A percentile compares a stretch with the other conserved stretches of the same genome.
These are phyloP conservation scores for Aspergillus flavus DNA, from an alignment of 2,329 filamentous ascomycete species.

Conservation along the genomic window DNA sequence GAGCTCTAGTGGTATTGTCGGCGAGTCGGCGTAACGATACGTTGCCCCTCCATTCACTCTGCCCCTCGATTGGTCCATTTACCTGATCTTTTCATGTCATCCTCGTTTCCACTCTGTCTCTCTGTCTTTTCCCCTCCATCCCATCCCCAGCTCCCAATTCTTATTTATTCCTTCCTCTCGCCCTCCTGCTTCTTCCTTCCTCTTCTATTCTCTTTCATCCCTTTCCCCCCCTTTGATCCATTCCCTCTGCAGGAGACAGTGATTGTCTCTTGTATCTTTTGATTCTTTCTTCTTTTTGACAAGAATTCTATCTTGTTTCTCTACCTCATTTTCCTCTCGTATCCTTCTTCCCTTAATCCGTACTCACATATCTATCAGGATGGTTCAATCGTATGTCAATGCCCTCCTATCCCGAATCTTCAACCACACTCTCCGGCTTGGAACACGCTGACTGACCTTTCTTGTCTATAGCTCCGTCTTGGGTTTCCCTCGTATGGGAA, in stretches of 20 bases:
- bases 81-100: slow-evolving; percentile 8
- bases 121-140: slow-evolving; percentile 13
- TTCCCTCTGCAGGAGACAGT: slow-evolving; percentile 24
- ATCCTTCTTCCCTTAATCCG: slow-evolving; percentile 14
- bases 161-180: slow-evolving; percentile 13
- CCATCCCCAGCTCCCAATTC: slow-evolving; percentile 5
- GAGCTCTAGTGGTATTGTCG: neutral
- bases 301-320: slow-evolving; percentile 8
- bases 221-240: slow-evolving; percentile 16
- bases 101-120: neutral
- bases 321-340: neutral
- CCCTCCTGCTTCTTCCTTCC: slow-evolving; percentile 5
- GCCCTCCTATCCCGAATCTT: neutral
- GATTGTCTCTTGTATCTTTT: slow-evolving; percentile 26
- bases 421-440: slow-evolving; percentile 3
- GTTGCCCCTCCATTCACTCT: neutral
- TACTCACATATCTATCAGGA: slow-evolving; percentile 45
- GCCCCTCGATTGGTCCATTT: neutral
- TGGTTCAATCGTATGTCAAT: slow-evolving; percentile 62
- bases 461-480: slow-evolving; percentile 66
- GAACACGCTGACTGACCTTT: slow-evolving; percentile 12
- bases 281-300: slow-evolving; percentile 10
- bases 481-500: slow-evolving; percentile 99
- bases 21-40: neutral
- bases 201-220: slow-evolving; percentile 22